Base-by-base conservation (phyloP, 1,284 basidiomycete species). In the Dichomitus squalens region DNA sequence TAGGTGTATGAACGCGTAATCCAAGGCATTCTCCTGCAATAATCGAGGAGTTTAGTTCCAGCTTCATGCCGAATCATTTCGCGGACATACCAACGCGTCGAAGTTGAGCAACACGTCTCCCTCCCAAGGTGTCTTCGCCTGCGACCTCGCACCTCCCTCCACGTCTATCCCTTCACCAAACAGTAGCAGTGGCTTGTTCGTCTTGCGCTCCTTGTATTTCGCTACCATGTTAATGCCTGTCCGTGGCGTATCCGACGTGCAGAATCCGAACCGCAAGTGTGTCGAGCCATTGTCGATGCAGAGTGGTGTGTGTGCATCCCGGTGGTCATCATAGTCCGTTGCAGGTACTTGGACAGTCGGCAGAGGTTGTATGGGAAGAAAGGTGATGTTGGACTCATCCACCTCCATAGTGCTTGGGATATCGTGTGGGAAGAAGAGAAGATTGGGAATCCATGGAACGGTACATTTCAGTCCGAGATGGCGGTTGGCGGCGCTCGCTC, bases 201-300 rank as follows among this genome's bases (percentile, higher is more conserved):
- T 85, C 70, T 87, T 91, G 62, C 95, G 83, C 66, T 98, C 96
- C 70, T 93, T 93, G 75, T 92, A 97, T 66, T 89, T 89, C 47
- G 93, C 83, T 18, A 94, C 80, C 41, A 90, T 80, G 67, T 95
- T 97, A 4, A 85, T 79, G 25, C 84, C 81, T 31, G 76, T 73
- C 21, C 75, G 84, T 29, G 84, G 93, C 31, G 72, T 76, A 70
- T 74, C 39, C 23, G 76, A 79, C 2, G 79, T 81, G 7, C 81
- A 78, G 73, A 94, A 99, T n/a, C 96, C 96, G 67, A 93, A 98
- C 41, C 95, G 87, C 55, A 98, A 79, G 55, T 81, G 87, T 35
- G 88, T 92, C 5, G 94, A 87, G 57, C 96, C 96, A 72, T 97
- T 96, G 81, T 98, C 96, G 65, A 98, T 95, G 68, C 96, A 84